These are phyloP conservation scores for Heritiera littoralis DNA, from an alignment of 345 rosid genomes.

Conservation along the genomic window DNA sequence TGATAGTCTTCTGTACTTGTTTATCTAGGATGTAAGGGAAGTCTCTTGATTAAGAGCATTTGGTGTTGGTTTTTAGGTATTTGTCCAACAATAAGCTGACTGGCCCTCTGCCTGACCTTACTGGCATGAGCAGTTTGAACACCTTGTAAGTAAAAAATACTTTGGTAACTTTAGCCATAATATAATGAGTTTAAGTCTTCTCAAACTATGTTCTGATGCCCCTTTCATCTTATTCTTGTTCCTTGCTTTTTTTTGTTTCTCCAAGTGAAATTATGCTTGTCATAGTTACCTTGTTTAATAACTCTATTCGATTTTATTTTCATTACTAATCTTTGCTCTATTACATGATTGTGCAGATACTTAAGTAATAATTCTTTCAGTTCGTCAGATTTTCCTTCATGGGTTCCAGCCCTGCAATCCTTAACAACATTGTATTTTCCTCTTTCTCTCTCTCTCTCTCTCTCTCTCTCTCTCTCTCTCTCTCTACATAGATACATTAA, in stretches of 20 bases:
- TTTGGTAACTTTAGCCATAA: background rate
- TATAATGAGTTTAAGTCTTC: background rate
- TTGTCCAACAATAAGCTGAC: conserved; percentile 66
- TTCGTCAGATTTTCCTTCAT: conserved; percentile 49
- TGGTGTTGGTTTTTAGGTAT: conserved; percentile 40
- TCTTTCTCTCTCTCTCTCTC: background rate
- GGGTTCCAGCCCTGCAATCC: conserved; percentile 50
- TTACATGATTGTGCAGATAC: conserved; percentile 53
- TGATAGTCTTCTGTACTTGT: conserved; percentile 7
- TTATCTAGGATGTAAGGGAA: background rate
- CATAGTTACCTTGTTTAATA: background rate
- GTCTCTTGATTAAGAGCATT: background rate
- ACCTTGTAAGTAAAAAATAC: conserved; percentile 57
- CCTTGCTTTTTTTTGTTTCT: background rate
- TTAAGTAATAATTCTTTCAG: conserved; percentile 73
- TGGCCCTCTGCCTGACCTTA: conserved; percentile 67
- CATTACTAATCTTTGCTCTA: background rate
- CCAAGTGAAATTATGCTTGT: background rate
- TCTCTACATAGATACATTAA: background rate
- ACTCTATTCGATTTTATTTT: background rate
- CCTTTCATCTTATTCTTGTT: background rate
- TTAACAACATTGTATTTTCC: conserved; percentile 72
- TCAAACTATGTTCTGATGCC: background rate
- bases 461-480: background rate
- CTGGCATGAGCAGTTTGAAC: conserved; percentile 49